Evolutionary conservation across 306 rosid species (phyloP), one percentile per base, ranked within the genome.

Genomic region (Vigna mungo): DNA sequence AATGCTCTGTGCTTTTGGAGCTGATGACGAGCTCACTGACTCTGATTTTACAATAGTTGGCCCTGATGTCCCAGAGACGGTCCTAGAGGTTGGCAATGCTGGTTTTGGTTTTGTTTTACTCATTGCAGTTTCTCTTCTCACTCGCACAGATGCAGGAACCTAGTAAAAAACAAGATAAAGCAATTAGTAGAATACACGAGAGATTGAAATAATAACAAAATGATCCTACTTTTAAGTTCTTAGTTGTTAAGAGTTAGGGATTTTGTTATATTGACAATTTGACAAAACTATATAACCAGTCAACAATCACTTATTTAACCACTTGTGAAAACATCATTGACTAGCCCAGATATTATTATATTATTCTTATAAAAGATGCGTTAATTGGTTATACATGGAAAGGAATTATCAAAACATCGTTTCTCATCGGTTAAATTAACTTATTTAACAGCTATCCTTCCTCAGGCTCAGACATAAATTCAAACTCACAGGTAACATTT

Each of bases 131-230:
- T 96, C 99, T 60, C 99, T 93, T 86, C 99, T 91, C 52, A 88
- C 99, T 68, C 99, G 88, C 43, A 96, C 99, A 67, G 97, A 92
- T 48, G 99, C 97, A 75, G 96, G 96, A 85, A 92, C 87, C 97
- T 92, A 46, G 75, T 70, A 58, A 53, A 72, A 80, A 81, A 81
- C 67, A 68, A 58, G 49, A 75, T 11, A 75, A 11, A 64, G 46
- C 4, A 14, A 27, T 70, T 56, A 67, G 76, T 75, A 23, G 36
- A 59, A 66, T 48, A 23, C 11, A 58, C 10, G 36, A 43, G 34
- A 36, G 55, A 10, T 16, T 23, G 27, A 70, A 47, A 56, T 46
- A 41, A 60, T 70, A 72, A 67, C 34, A 39, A 36, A 67, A 56
- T 52, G 9, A 52, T 11, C 71, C 37, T 46, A 54, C 49, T 47